Base-by-base conservation (phyloP, 805 yeast genomes). In the Ogataea ramenticola region DNA sequence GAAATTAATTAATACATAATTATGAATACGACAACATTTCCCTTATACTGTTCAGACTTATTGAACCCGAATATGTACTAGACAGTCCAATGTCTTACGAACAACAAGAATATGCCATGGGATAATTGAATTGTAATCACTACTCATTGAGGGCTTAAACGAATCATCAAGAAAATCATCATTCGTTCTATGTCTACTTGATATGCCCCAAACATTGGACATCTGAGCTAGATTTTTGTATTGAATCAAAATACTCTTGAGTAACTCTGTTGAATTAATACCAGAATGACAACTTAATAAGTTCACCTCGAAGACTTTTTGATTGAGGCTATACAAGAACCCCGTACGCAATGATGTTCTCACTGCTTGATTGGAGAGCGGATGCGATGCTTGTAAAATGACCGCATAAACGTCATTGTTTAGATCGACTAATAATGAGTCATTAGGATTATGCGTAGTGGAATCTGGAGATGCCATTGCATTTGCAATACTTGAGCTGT, bases 61-160 rank as follows among this genome's bases (percentile, higher is more conserved):
- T 39, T 60, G 72, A 4, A 82, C 82, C 33, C 67, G 64, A 3
- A 83, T 59, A 57, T 84, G 88, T 1, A 77, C 75, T 44, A 85
- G 59, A 41, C 72, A 73, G 40, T 72, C 77, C 54, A 85, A 60
- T 49, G 77, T 67, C 52, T 79, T 82, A 27, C 75, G 70, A 11
- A 86, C 93, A 0, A 88, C 80, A 14, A 75, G 61, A 21, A 85
- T 71, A 58, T 86, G 91, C 82, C 89, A 82, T 22, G 95, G 95
- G 2, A 79, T 67, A 33, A 80, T 61, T 0, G 75, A 64, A 14
- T 59, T 57, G 4, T 51, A 54, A 6, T 61, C 58, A 22, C 56
- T 40, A 4, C 32, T 24, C 20, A 27, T 41, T 15, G 43, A 48
- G 6, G 43, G 46, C 17, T 47, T 44, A 8, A 47, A 51, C 20